These are phyloP conservation scores for Metschnikowia similis DNA, from an alignment of 805 yeast species.

Conservation along the genomic window DNA sequence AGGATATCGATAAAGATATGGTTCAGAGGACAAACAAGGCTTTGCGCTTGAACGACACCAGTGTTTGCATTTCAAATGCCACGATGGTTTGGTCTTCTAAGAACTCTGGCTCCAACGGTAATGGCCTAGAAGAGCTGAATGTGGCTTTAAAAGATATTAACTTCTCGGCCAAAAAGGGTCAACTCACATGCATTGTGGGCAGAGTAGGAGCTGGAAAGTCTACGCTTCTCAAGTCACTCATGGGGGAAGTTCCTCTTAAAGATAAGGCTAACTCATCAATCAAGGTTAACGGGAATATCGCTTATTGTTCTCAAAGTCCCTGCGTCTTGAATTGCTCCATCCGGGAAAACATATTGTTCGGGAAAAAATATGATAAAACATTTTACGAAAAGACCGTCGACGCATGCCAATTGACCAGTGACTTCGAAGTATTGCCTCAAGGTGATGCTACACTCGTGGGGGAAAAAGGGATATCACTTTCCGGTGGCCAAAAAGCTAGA, in stretches of 20 bases:
- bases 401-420: conserved; percentile 49
- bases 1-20: conserved; percentile 28
- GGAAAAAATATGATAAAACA: conserved; percentile 39
- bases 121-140: conserved; percentile 37
- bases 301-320: conserved; percentile 59
- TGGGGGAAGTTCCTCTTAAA: conserved; percentile 44
- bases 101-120: conserved; percentile 17
- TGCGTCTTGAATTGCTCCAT: conserved; percentile 52
- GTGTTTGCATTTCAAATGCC: conserved; percentile 44
- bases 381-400: conserved; percentile 41
- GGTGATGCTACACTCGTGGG: conserved; percentile 55
- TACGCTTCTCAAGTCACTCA: conserved; percentile 48
- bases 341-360: conserved; percentile 50
- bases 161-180: conserved; percentile 49
- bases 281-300: conserved; percentile 39
- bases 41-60: conserved; percentile 19
- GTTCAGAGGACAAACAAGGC: conserved; percentile 17
- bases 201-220: conserved; percentile 68
- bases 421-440: conserved; percentile 45
- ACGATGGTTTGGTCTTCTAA: conserved; percentile 48
- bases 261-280: conserved; percentile 10
- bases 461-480: conserved; percentile 56
- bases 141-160: conserved; percentile 44
- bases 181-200: conserved; percentile 59
- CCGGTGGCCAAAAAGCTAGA: conserved; percentile 65